A percentile compares a stretch with the other conserved stretches of the same genome.
Conservation (phyloP, 352 stramenopile species). For the Thraustotheca clavata region DNA sequence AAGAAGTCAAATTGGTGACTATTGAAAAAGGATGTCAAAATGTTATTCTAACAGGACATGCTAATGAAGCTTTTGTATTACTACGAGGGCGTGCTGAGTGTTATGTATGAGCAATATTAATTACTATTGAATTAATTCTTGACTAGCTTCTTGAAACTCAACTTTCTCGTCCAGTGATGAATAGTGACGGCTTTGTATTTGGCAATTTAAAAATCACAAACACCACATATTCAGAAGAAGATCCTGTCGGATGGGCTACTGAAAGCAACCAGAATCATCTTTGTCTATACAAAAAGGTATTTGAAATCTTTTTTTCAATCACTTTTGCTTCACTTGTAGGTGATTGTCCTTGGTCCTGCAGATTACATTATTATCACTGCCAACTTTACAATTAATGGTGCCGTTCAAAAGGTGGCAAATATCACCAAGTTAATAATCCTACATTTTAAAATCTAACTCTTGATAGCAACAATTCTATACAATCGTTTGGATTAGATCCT, state of each 20-base stretch:
- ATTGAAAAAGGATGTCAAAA: slow-evolving; percentile 2
- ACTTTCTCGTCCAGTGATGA: background rate
- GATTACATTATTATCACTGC: slow-evolving; percentile 6
- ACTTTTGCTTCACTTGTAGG: background rate
- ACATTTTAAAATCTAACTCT: no score
- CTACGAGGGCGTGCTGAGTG: slow-evolving; percentile 6
- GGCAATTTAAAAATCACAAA: slow-evolving; percentile 12
- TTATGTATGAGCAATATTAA: background rate
- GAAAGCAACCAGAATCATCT: background rate
- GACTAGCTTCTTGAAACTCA: slow-evolving; percentile 5
- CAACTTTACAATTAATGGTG: background rate
- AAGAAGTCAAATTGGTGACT: slow-evolving; percentile 14
- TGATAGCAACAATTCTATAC: no score
- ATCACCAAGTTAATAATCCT: background rate
- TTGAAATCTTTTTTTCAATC: background rate
- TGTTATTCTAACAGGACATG: background rate
- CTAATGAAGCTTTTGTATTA: background rate
- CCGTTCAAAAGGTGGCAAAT: background rate
- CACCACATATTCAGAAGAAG: background rate
- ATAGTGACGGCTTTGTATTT: slow-evolving; percentile 14
- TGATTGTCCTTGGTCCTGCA: background rate
- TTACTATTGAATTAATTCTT: background rate
- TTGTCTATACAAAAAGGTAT: slow-evolving; percentile 11
- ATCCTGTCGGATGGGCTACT: background rate
- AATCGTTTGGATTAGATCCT: background rate